Conservation (phyloP, 2,329 filamentous ascomycete genomes). For the Aspergillus fischeri region DNA sequence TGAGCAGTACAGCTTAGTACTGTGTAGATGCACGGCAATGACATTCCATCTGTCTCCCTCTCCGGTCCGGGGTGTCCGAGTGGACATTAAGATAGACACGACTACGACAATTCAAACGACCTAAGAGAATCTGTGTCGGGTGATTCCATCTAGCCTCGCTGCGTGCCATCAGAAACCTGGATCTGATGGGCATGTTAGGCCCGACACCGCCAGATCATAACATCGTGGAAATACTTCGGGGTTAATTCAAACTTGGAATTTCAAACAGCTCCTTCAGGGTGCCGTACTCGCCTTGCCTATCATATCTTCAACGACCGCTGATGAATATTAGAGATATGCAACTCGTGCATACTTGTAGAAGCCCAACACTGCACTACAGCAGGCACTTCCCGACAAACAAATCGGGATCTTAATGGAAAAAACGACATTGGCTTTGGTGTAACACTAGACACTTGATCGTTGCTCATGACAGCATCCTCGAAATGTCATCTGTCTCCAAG, state of each 20-base stretch:
- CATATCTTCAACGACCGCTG: constrained; percentile 5
- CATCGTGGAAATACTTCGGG: not conserved
- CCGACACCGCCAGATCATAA: constrained; percentile 17
- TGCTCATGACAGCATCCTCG: not conserved
- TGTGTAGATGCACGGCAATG: constrained; percentile 11
- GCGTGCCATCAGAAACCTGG: constrained; percentile 1
- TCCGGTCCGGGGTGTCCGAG: constrained; percentile 31
- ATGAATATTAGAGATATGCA: constrained; percentile 18
- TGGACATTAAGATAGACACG: constrained; percentile 29
- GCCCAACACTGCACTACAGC: constrained; percentile 11
- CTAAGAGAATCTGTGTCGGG: constrained; percentile 11
- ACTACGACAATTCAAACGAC: constrained; percentile 9
- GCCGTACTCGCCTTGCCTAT: constrained; percentile 1
- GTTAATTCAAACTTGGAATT: constrained; percentile 5
- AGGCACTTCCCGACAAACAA: not conserved
- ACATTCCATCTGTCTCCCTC: constrained; percentile 7
- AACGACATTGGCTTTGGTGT: constrained; percentile 5
- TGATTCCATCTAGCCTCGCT: constrained; percentile 12
- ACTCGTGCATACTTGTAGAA: constrained; percentile 22
- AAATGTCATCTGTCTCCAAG: not conserved
- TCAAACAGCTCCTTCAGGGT: not conserved
- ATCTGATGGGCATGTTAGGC: not conserved
- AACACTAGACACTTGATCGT: not conserved
- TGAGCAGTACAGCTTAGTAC: constrained; percentile 6
- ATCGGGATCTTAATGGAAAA: constrained; percentile 7